Conservation (phyloP, 202 grass and related monocot genomes). For the Dendrocalamus latiflorus region DNA sequence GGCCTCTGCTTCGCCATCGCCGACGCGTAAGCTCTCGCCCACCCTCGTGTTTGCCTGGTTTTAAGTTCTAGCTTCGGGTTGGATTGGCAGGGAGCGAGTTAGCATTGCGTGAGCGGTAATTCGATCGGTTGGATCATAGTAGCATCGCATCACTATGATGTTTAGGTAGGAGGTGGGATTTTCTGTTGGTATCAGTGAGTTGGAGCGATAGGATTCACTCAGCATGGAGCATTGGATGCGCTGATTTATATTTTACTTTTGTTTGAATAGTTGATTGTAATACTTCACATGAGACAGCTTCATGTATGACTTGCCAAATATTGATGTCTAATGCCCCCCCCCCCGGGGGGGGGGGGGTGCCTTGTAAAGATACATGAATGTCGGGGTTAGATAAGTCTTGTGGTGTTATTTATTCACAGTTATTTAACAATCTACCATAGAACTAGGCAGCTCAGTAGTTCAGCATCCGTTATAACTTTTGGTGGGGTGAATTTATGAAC, state of each 20-base stretch:
- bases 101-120: not conserved
- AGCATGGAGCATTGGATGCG: not conserved
- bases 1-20: slow-evolving; percentile 84
- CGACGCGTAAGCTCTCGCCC: slow-evolving; percentile 58
- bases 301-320: not conserved
- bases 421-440: not conserved
- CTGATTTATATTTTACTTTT: not conserved
- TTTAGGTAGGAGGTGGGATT: not conserved
- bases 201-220: not conserved
- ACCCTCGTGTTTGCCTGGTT: not conserved
- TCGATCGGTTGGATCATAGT: not conserved
- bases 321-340: not conserved
- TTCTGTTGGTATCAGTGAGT: not conserved
- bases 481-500: not conserved
- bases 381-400: not conserved
- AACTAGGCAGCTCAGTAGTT: not conserved
- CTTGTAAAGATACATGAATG: not conserved
- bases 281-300: not conserved
- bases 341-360: not conserved
- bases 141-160: not conserved
- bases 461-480: not conserved
- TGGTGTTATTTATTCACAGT: not conserved
- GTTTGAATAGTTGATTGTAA: not conserved
- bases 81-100: not conserved
- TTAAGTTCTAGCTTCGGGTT: not conserved